Conservation (phyloP, 768 basidiomycete species). For the Russula earlei region DNA sequence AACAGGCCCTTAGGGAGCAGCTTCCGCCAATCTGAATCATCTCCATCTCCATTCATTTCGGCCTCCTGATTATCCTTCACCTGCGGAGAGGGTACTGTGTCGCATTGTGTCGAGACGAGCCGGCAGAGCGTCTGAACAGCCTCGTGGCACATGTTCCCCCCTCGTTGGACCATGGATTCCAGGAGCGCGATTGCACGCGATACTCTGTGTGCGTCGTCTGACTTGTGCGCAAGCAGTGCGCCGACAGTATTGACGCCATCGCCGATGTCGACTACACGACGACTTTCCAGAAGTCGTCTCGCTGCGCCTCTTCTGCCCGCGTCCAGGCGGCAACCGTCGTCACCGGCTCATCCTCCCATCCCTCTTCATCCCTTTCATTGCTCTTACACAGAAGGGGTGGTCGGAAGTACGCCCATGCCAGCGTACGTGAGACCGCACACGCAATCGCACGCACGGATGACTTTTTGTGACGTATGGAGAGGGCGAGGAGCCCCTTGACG, state of each 20-base stretch:
- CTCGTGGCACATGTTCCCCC: constrained; percentile 42
- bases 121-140: constrained; percentile 42
- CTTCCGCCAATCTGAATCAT: constrained; percentile 38
- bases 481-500: constrained; percentile 41
- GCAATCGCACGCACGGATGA: constrained; percentile 53
- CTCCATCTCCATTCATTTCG: constrained; percentile 2
- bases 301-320: constrained; percentile 14
- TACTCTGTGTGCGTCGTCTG: constrained; percentile 33
- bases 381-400: constrained; percentile 31
- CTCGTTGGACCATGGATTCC: constrained; percentile 46
- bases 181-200: constrained; percentile 41
- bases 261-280: constrained; percentile 47
- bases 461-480: constrained; percentile 53
- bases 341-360: constrained; percentile 15
- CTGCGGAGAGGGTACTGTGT: background rate
- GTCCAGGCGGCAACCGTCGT: constrained; percentile 19
- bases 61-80: background rate
- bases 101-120: constrained; percentile 26
- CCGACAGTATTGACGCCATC: constrained; percentile 50
- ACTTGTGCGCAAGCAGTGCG: constrained; percentile 35
- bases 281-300: constrained; percentile 38
- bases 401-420: constrained; percentile 58
- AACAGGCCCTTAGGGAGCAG: constrained; percentile 47
- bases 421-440: constrained; percentile 54
- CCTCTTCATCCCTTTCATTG: constrained; percentile 22